Conservation (phyloP, 805 yeast species). For the Lipomyces mesembrius region DNA sequence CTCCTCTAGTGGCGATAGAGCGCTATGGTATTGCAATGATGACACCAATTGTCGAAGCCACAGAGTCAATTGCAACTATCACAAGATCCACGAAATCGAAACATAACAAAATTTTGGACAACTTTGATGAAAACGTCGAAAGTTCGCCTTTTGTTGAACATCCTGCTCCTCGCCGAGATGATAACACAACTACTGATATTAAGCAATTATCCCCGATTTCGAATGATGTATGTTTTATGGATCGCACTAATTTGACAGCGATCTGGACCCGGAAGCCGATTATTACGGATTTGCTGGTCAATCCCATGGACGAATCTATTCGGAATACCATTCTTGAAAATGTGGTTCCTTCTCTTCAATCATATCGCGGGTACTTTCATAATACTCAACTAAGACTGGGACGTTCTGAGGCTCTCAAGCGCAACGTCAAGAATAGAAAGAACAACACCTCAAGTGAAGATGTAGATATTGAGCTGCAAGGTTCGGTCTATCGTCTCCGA, state of each 20-base stretch:
- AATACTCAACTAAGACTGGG: conserved; percentile 43
- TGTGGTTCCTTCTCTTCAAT: conserved; percentile 47
- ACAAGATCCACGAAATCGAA: conserved; percentile 13
- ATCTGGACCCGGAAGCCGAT: conserved; percentile 26
- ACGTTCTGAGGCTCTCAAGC: conserved; percentile 13
- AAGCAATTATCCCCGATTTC: conserved; percentile 18
- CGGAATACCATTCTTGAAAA: conserved; percentile 49
- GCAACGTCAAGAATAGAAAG: conserved; percentile 16
- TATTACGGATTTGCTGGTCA: conserved; percentile 38
- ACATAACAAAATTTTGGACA: conserved; percentile 3
- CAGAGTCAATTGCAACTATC: conserved; percentile 37
- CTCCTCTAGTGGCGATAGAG: conserved; percentile 12
- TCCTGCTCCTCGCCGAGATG: conserved; percentile 26
- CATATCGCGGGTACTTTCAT: conserved; percentile 45
- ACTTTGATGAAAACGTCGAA: conserved; percentile 12
- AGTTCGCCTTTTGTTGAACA: conserved; percentile 34
- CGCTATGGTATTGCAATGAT: conserved; percentile 35
- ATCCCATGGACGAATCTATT: conserved; percentile 55
- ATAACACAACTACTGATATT: not conserved
- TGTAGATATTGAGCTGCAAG: conserved; percentile 35
- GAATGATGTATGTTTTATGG: not conserved
- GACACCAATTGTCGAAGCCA: conserved; percentile 44
- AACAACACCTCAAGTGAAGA: conserved; percentile 5
- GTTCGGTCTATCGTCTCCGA: conserved; percentile 53
- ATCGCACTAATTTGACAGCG: not conserved